A percentile compares a stretch with the other conserved stretches of the same genome.
These are phyloP conservation scores for Myxozyma monticola DNA, from an alignment of 805 yeast genomes.

Conservation along the genomic window DNA sequence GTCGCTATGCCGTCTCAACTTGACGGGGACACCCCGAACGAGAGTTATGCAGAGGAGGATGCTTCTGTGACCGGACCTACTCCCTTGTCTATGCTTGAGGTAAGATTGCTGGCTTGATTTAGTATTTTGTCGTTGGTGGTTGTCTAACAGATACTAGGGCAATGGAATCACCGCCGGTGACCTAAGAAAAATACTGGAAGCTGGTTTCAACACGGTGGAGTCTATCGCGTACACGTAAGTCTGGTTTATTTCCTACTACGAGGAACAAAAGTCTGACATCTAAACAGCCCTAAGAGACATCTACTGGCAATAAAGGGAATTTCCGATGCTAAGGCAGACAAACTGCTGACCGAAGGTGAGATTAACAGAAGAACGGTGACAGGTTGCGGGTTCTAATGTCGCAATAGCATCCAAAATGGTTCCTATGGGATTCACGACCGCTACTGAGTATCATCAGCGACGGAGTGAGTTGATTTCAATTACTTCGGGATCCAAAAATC, in stretches of 20 bases:
- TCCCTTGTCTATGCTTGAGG: conserved; percentile 29
- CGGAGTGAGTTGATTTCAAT: conserved; percentile 87
- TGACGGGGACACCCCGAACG: no score
- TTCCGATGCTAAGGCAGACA: conserved; percentile 92
- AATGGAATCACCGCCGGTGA: conserved; percentile 84
- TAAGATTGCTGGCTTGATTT: background rate
- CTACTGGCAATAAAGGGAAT: conserved; percentile 82
- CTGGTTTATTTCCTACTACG: background rate
- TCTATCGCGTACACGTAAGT: conserved; percentile 79
- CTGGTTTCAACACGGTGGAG: conserved; percentile 87
- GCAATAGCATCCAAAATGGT: conserved; percentile 79
- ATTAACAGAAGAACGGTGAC: background rate
- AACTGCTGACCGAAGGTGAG: conserved; percentile 61
- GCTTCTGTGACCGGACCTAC: conserved; percentile 25
- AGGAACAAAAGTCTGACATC: background rate
- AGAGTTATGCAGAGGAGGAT: conserved; percentile 24
- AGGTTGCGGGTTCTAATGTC: no score
- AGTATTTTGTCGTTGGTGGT: background rate
- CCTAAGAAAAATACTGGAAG: conserved; percentile 73
- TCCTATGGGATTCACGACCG: conserved; percentile 97
- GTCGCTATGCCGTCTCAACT: no score
- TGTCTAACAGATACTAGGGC: conserved; percentile 45
- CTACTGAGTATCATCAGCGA: conserved; percentile 87
- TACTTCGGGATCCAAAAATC: conserved; percentile 92
- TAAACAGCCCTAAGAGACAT: conserved; percentile 63